Conservation (phyloP, 768 basidiomycete species). For the Leccinum aurantiacum region DNA sequence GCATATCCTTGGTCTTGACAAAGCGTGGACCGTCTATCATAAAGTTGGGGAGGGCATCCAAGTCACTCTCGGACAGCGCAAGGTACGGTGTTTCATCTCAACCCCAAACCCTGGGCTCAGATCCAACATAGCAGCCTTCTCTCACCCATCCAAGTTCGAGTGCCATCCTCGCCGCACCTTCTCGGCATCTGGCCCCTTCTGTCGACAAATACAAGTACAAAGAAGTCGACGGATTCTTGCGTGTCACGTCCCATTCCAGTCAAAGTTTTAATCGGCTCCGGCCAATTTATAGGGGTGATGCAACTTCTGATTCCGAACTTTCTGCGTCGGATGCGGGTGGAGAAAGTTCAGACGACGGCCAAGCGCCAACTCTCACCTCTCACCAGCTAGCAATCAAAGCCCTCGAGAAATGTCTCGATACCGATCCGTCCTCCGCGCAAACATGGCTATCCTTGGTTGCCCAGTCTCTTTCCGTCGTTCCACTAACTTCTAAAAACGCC, state of each 20-base stretch:
- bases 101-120: slow-evolving; percentile 7
- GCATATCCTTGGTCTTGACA: slow-evolving; percentile 61
- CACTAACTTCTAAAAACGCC: slow-evolving; percentile 66
- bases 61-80: slow-evolving; percentile 45
- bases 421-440: slow-evolving; percentile 50
- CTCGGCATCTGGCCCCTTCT: slow-evolving; percentile 45
- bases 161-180: slow-evolving; percentile 51
- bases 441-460: slow-evolving; percentile 67
- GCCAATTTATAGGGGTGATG: slow-evolving; percentile 41
- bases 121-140: slow-evolving; percentile 40
- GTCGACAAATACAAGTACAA: slow-evolving; percentile 47
- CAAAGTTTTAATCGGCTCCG: slow-evolving; percentile 45
- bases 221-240: slow-evolving; percentile 69
- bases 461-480: slow-evolving; percentile 61
- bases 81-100: slow-evolving; percentile 33
- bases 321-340: slow-evolving; percentile 32
- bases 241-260: slow-evolving; percentile 46
- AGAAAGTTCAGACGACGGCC: slow-evolving; percentile 38
- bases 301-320: slow-evolving; percentile 36
- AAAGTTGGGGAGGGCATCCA: slow-evolving; percentile 66
- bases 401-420: slow-evolving; percentile 54
- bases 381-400: slow-evolving; percentile 58
- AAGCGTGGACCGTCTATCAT: slow-evolving; percentile 46
- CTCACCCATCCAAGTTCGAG: slow-evolving; percentile 60
- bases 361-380: slow-evolving; percentile 41